phyloP scores from a whole-genome alignment of 75 land plant genomes.

The Pinus taeda region DNA sequence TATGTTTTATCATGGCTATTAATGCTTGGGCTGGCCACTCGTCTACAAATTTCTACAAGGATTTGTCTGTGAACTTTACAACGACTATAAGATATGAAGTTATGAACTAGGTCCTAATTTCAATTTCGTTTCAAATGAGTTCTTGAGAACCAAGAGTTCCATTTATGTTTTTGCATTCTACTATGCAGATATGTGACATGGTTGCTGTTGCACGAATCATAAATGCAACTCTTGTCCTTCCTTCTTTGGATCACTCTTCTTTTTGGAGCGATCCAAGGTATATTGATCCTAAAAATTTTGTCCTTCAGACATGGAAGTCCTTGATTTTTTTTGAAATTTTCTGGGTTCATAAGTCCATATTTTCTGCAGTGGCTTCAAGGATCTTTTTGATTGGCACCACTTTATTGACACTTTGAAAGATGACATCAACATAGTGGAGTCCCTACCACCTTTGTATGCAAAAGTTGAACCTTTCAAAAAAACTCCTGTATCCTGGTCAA shows the following conservation, averaged over 20 bases:
- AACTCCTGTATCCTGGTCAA: constrained; percentile 94
- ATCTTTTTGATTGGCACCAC: constrained; percentile 81
- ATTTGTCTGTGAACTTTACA: too few species aligned
- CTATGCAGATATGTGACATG: constrained; percentile 94
- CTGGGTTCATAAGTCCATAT: background rate
- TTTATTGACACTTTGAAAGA: constrained; percentile 67
- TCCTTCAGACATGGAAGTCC: background rate
- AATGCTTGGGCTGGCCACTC: background rate
- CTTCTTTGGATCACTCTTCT: constrained; percentile 88
- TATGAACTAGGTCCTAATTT: background rate
- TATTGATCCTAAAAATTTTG: background rate
- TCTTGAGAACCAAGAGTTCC: background rate
- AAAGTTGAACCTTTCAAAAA: constrained; percentile 47
- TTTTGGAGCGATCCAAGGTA: constrained; percentile 96
- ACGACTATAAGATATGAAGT: too few species aligned
- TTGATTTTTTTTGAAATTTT: background rate
- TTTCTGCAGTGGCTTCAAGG: constrained; percentile 75
- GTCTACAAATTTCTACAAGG: background rate
- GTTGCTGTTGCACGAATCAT: constrained; percentile 87
- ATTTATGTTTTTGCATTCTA: background rate
- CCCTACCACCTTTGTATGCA: constrained; percentile 46
- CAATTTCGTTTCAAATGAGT: background rate
- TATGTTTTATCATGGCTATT: constrained; percentile 32
- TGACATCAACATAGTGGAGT: constrained; percentile 68
- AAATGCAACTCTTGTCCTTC: constrained; percentile 92